Percentiles rank a stretch among this genome's conserved stretches.
Evolutionary conservation across 2,329 filamentous ascomycete genomes (phyloP).

Genomic region (Ploettnerulaceae sp.): DNA sequence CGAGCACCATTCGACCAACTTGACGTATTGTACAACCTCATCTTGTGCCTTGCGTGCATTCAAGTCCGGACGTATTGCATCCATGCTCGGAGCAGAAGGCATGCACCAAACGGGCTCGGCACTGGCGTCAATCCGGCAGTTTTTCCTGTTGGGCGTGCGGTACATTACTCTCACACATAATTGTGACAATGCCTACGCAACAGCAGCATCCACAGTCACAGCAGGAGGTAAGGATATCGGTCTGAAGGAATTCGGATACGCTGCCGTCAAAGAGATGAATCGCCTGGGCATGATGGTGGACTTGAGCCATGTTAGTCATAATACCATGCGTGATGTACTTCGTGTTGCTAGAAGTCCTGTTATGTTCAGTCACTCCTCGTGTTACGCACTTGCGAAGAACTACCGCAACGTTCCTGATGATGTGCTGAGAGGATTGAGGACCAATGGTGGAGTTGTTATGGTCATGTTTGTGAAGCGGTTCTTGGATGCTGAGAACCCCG

Average conservation of each 20-base stretch:
- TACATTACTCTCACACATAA: slow-evolving; percentile 66
- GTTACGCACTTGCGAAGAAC: slow-evolving; percentile 54
- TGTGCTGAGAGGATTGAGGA: slow-evolving; percentile 52
- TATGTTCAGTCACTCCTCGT: slow-evolving; percentile 61
- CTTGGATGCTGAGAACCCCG: slow-evolving; percentile 39
- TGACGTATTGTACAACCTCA: slow-evolving; percentile 9
- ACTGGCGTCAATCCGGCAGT: slow-evolving; percentile 51
- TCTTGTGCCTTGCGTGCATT: slow-evolving; percentile 32
- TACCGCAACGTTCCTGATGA: slow-evolving; percentile 63
- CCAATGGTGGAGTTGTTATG: slow-evolving; percentile 56
- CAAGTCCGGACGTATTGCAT: slow-evolving; percentile 44
- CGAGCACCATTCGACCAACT: slow-evolving; percentile 27
- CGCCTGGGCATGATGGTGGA: slow-evolving; percentile 89
- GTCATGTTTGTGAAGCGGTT: slow-evolving; percentile 24
- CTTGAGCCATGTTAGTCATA: slow-evolving; percentile 69
- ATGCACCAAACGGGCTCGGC: slow-evolving; percentile 51
- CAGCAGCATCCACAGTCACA: slow-evolving; percentile 16
- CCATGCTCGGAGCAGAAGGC: slow-evolving; percentile 56
- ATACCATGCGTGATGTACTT: slow-evolving; percentile 71
- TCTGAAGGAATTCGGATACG: slow-evolving; percentile 49
- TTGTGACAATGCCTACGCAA: slow-evolving; percentile 61
- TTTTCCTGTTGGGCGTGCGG: slow-evolving; percentile 56
- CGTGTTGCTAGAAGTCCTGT: slow-evolving; percentile 48
- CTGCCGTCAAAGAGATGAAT: slow-evolving; percentile 83
- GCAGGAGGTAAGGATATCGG: slow-evolving; percentile 37